phyloP scores from a whole-genome alignment of 129 eudicot genomes.

The Dittrichia graveolens region DNA sequence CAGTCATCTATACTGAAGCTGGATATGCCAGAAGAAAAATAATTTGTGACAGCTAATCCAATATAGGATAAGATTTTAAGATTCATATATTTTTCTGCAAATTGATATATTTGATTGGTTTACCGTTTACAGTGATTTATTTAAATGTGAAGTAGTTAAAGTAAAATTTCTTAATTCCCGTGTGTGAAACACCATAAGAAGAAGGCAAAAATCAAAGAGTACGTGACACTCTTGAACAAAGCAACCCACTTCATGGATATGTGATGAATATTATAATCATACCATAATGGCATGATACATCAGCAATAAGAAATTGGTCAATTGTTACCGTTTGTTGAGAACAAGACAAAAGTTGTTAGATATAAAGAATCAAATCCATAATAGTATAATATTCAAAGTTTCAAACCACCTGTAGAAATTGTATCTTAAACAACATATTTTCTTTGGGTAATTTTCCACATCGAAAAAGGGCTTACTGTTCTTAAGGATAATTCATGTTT shows the following conservation, averaged over 20 bases:
- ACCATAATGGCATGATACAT: neutral
- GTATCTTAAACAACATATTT: neutral
- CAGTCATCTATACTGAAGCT: constrained; percentile 7
- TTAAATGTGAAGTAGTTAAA: neutral
- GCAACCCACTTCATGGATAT: neutral
- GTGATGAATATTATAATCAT: neutral
- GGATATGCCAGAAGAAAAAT: constrained; percentile 2
- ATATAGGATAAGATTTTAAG: constrained; percentile 1
- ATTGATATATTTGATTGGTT: constrained; percentile 12
- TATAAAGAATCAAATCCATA: neutral
- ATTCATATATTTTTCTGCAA: constrained; percentile 1
- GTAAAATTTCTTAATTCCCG: neutral
- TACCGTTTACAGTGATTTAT: neutral
- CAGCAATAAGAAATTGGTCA: constrained; percentile 3
- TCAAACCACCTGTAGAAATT: neutral
- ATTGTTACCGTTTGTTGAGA: constrained; percentile 5
- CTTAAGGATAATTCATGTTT: neutral
- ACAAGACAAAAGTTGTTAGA: constrained; percentile 19
- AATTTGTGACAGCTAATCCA: constrained; percentile 19
- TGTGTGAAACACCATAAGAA: neutral
- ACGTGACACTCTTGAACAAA: neutral
- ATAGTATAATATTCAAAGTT: neutral
- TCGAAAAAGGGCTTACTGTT: neutral
- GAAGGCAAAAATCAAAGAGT: neutral
- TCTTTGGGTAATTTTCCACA: neutral